Evolutionary conservation across 345 rosid species (phyloP).

Genomic region (Eutrema japonicum): DNA sequence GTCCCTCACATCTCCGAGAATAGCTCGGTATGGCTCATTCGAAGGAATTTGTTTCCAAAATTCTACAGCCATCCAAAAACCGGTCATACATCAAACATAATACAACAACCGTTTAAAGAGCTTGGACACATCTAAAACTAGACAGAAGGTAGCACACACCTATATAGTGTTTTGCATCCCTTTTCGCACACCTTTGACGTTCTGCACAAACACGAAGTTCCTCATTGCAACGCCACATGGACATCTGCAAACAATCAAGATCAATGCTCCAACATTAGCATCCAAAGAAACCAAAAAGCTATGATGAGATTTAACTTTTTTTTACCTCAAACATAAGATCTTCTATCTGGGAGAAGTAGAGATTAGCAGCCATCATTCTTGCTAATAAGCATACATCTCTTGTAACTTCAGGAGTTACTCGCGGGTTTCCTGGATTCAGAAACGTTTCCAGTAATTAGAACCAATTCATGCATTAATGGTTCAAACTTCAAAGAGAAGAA

Average conservation of each 20-base stretch:
- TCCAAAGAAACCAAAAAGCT: not conserved
- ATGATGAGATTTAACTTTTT: not conserved
- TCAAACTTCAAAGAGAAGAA: slow-evolving; percentile 6
- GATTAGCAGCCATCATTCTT: slow-evolving; percentile 99
- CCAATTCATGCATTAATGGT: slow-evolving; percentile 5
- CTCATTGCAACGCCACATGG: slow-evolving; percentile 98
- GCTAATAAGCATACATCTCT: slow-evolving; percentile 97
- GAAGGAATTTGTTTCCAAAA: slow-evolving; percentile 95
- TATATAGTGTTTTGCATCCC: slow-evolving; percentile 92
- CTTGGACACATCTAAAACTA: not conserved
- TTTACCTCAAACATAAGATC: slow-evolving; percentile 98
- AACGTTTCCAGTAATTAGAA: not conserved
- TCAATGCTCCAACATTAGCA: not conserved
- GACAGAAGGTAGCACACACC: slow-evolving; percentile 49
- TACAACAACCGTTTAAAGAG: not conserved
- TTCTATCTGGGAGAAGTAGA: slow-evolving; percentile 96
- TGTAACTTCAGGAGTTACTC: slow-evolving; percentile 98
- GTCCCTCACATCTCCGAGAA: slow-evolving; percentile 94
- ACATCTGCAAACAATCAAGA: slow-evolving; percentile 59
- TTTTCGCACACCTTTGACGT: slow-evolving; percentile 68
- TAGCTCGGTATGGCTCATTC: slow-evolving; percentile 90
- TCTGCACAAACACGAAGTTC: slow-evolving; percentile 88
- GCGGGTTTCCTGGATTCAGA: slow-evolving; percentile 75
- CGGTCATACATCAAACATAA: slow-evolving; percentile 4
- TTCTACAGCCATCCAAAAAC: slow-evolving; percentile 53